phyloP scores from a whole-genome alignment of 2,329 filamentous ascomycete species.

The Alternaria alternata region DNA sequence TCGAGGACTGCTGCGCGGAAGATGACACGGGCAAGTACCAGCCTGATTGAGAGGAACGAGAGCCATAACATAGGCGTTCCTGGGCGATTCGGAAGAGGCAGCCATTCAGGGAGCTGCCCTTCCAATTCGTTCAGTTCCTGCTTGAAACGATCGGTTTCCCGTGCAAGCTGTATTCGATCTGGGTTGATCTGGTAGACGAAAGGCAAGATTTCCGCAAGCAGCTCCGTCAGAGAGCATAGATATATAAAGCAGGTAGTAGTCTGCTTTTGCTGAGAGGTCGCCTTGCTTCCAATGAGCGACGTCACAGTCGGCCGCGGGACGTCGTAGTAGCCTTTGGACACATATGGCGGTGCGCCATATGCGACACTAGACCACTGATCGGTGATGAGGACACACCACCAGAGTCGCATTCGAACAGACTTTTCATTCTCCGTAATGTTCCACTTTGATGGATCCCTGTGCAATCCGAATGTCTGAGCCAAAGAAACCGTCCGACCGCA shows the following conservation, averaged over 20 bases:
- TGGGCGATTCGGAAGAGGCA: slow-evolving; percentile 38
- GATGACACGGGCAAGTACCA: slow-evolving; percentile 51
- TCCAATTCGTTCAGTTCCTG: slow-evolving; percentile 46
- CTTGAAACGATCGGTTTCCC: slow-evolving; percentile 44
- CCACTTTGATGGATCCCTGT: slow-evolving; percentile 64
- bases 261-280: slow-evolving; percentile 51
- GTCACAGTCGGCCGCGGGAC: slow-evolving; percentile 62
- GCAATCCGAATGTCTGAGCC: slow-evolving; percentile 64
- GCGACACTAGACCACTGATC: slow-evolving; percentile 66
- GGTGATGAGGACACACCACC: slow-evolving; percentile 66
- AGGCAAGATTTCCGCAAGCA: slow-evolving; percentile 52
- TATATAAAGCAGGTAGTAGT: slow-evolving; percentile 62
- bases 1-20: slow-evolving; percentile 41
- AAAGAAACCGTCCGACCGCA: slow-evolving; percentile 63
- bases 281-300: slow-evolving; percentile 48
- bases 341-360: slow-evolving; percentile 64
- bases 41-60: slow-evolving; percentile 51
- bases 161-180: slow-evolving; percentile 37
- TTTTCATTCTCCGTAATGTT: slow-evolving; percentile 61
- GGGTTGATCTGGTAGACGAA: slow-evolving; percentile 49
- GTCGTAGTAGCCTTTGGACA: slow-evolving; percentile 63
- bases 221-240: slow-evolving; percentile 59
- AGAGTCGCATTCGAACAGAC: slow-evolving; percentile 60
- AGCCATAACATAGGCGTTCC: slow-evolving; percentile 52
- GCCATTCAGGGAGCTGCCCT: slow-evolving; percentile 44